These are phyloP conservation scores for Chaetoceros muelleri DNA, from an alignment of 108 stramenopile genomes.

Conservation along the genomic window DNA sequence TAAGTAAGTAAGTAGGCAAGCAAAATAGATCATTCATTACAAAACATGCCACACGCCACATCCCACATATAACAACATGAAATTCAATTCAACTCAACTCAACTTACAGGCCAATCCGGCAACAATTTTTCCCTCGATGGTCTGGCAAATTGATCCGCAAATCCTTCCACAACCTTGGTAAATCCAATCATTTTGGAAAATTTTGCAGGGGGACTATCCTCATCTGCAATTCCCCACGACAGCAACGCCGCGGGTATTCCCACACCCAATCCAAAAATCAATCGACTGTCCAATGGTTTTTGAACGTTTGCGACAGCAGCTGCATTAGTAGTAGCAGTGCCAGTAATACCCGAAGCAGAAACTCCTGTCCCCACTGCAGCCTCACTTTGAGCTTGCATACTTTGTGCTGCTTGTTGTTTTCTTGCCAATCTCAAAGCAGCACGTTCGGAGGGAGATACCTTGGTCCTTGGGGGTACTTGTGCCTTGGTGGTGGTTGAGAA, in stretches of 20 bases:
- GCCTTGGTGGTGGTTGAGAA: background rate
- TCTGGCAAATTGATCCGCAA: constrained; percentile 53
- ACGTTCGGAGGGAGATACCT: background rate
- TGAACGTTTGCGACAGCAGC: background rate
- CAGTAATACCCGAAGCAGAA: constrained; percentile 11
- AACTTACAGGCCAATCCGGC: constrained; percentile 78
- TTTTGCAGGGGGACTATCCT: constrained; percentile 66
- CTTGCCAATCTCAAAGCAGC: background rate
- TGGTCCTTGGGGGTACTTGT: background rate
- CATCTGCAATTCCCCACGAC: constrained; percentile 64
- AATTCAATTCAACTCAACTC: too few species aligned
- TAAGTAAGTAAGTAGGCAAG: too few species aligned
- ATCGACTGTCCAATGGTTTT: constrained; percentile 4
- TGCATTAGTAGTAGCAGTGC: constrained; percentile 18
- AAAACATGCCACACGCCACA: background rate
- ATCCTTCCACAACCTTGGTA: constrained; percentile 36
- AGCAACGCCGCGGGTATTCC: constrained; percentile 52
- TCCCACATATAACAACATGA: background rate
- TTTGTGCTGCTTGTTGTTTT: background rate
- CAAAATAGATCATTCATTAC: too few species aligned
- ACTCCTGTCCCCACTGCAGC: constrained; percentile 1
- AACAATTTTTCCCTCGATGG: constrained; percentile 85
- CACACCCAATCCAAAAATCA: constrained; percentile 60
- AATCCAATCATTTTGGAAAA: constrained; percentile 54
- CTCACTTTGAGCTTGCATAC: background rate